These are phyloP conservation scores for Xylaria sp. DNA, from an alignment of 2,329 filamentous ascomycete genomes.

Conservation along the genomic window DNA sequence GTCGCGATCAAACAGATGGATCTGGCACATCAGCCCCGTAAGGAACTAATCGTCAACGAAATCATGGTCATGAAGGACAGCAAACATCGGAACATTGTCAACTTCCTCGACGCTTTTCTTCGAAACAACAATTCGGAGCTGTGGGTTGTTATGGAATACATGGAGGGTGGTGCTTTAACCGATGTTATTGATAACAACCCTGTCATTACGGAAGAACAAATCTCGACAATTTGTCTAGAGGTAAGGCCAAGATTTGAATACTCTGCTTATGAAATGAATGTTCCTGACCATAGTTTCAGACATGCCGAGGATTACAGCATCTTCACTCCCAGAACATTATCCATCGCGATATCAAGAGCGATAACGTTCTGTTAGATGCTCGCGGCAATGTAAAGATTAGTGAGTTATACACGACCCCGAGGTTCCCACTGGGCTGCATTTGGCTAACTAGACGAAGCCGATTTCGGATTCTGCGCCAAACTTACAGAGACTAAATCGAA, in stretches of 20 bases:
- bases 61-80: slow-evolving; percentile 99
- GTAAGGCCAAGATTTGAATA: slow-evolving; percentile 61
- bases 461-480: slow-evolving; percentile 99
- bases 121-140: slow-evolving; percentile 93
- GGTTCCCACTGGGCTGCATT: slow-evolving; percentile 42
- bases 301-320: slow-evolving; percentile 93
- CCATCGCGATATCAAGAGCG: slow-evolving; percentile 98
- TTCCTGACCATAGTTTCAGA: slow-evolving; percentile 64
- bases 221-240: slow-evolving; percentile 96
- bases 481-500: slow-evolving; percentile 96
- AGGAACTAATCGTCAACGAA: slow-evolving; percentile 98
- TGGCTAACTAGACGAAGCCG: slow-evolving; percentile 68
- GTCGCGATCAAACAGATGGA: slow-evolving; percentile 99
- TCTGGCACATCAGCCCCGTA: slow-evolving; percentile 93
- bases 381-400: slow-evolving; percentile 98
- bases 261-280: neutral
- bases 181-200: slow-evolving; percentile 99
- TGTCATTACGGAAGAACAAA: slow-evolving; percentile 94
- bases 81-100: slow-evolving; percentile 98
- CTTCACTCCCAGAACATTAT: slow-evolving; percentile 97
- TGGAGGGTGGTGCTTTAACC: slow-evolving; percentile 97
- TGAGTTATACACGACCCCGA: slow-evolving; percentile 60
- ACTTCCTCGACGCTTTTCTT: slow-evolving; percentile 96
- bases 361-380: slow-evolving; percentile 95
- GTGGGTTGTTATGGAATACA: slow-evolving; percentile 99